Conservation (phyloP, 2,329 filamentous ascomycete species). For the Pseudogymnoascus sp. region DNA sequence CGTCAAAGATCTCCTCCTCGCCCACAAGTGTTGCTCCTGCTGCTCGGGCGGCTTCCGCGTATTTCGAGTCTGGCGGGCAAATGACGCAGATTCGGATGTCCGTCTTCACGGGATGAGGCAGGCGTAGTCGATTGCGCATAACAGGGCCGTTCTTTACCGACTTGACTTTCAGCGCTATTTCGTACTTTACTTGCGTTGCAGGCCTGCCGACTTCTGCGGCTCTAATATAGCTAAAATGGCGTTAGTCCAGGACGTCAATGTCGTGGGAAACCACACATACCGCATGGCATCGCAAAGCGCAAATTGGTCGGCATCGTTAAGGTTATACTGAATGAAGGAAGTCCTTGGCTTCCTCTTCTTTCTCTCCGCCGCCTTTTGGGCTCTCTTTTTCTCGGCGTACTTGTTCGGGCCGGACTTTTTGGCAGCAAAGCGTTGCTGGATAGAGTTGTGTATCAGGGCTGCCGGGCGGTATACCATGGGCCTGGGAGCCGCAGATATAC, state of each 20-base stretch:
- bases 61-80: constrained; percentile 69
- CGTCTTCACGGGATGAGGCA: constrained; percentile 84
- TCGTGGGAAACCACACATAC: constrained; percentile 37
- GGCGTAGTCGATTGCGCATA: constrained; percentile 75
- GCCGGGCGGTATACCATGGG: constrained; percentile 12
- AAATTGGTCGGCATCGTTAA: constrained; percentile 50
- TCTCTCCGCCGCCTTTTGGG: constrained; percentile 16
- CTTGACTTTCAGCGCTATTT: constrained; percentile 73
- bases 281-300: constrained; percentile 88
- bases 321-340: constrained; percentile 28
- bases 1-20: constrained; percentile 76
- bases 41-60: constrained; percentile 63
- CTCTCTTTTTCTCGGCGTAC: constrained; percentile 19
- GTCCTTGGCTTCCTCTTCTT: constrained; percentile 28
- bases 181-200: constrained; percentile 72
- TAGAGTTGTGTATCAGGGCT: constrained; percentile 17
- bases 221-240: constrained; percentile 64
- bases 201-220: constrained; percentile 83
- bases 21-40: constrained; percentile 79
- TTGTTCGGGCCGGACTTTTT: constrained; percentile 15
- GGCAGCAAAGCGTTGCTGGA: constrained; percentile 16
- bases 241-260: constrained; percentile 20
- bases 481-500: constrained; percentile 15
- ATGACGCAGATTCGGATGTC: constrained; percentile 87
- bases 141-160: constrained; percentile 80